A percentile compares a stretch with the other conserved stretches of the same genome.
Evolutionary conservation across 306 rosid genomes (phyloP).

Genomic region (Alnus glutinosa): DNA sequence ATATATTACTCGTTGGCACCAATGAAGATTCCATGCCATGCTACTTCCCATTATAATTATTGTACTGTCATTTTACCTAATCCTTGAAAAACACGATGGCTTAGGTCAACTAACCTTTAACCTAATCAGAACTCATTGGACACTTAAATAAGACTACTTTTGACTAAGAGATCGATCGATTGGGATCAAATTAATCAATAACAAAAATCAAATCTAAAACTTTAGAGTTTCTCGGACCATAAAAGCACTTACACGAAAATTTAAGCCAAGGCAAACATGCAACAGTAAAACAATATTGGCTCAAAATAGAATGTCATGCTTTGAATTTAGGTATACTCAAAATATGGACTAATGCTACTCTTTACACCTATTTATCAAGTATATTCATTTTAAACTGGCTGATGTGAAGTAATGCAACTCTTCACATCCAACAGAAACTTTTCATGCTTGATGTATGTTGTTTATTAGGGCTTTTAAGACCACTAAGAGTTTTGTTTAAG

Average conservation of each 20-base stretch:
- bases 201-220: background rate
- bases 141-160: background rate
- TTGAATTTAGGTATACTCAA: too few relatives aligned
- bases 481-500: too few relatives aligned
- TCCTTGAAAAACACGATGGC: constrained; percentile 34
- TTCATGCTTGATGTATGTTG: too few relatives aligned
- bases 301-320: too few relatives aligned
- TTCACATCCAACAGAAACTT: too few relatives aligned
- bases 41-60: constrained; percentile 12
- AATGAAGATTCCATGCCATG: constrained; percentile 56
- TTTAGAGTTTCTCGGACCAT: background rate
- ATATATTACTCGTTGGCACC: background rate
- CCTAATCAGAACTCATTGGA: constrained; percentile 14
- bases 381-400: too few relatives aligned
- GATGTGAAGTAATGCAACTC: too few relatives aligned
- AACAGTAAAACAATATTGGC: too few relatives aligned
- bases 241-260: too few relatives aligned
- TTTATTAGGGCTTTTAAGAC: too few relatives aligned
- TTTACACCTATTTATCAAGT: too few relatives aligned
- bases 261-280: background rate
- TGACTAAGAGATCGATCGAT: background rate
- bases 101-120: constrained; percentile 50
- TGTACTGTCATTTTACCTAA: constrained; percentile 28
- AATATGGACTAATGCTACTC: too few relatives aligned
- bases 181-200: background rate